Evolutionary conservation across 768 basidiomycete species (phyloP).

Genomic region (Phaeotremella skinneri): DNA sequence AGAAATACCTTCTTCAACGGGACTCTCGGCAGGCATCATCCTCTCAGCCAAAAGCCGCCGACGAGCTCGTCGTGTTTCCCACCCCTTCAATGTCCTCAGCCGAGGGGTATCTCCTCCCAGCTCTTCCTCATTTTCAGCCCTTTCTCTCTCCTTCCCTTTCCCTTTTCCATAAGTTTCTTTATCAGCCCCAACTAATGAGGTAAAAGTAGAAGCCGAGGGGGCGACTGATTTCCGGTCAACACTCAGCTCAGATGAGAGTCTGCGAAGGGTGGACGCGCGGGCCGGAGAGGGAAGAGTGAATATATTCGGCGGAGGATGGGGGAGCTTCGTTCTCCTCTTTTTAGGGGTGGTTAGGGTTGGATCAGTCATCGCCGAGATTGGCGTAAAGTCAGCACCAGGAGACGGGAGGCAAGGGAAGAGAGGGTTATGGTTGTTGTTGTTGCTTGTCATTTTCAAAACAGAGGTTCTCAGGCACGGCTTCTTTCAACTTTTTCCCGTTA

Average conservation of each 20-base stretch:
- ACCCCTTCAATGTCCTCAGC: constrained; percentile 10
- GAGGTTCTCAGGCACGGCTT: neutral
- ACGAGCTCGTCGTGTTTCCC: constrained; percentile 18
- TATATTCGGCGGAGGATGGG: neutral
- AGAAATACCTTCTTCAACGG: neutral
- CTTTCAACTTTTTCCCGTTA: neutral
- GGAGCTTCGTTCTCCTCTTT: neutral
- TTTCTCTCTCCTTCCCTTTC: neutral
- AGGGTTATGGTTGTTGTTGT: neutral
- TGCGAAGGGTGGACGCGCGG: neutral
- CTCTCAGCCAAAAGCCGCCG: neutral
- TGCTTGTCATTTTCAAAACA: neutral
- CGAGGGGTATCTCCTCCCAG: neutral
- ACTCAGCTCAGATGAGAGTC: neutral
- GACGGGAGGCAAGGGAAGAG: no score
- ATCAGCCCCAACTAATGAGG: no score
- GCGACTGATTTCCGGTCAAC: neutral
- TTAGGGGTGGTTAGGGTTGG: no score
- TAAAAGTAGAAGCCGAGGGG: no score
- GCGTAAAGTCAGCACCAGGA: no score
- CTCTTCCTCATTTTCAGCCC: neutral
- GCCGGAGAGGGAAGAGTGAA: neutral
- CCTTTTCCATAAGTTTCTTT: neutral
- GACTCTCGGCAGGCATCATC: no score
- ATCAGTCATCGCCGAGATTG: no score